Evolutionary conservation across 169 alveolate genomes (phyloP).

Genomic region (Besnoitia besnoiti): DNA sequence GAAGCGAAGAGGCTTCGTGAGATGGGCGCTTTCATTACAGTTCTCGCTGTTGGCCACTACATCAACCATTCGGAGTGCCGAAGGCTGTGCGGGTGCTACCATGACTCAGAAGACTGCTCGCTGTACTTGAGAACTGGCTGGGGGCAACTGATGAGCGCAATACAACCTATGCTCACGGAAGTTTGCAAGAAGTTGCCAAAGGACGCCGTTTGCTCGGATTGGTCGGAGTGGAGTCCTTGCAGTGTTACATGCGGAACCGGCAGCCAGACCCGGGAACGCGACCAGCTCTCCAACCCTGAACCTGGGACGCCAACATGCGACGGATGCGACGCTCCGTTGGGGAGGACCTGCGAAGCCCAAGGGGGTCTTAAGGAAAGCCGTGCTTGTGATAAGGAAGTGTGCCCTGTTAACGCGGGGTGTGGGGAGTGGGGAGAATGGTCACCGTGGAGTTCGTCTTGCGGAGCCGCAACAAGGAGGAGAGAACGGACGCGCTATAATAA

Average conservation of each 20-base stretch:
- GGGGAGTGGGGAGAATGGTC: slow-evolving; percentile 60
- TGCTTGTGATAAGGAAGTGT: slow-evolving; percentile 34
- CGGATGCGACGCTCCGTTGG: slow-evolving; percentile 50
- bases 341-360: slow-evolving; percentile 62
- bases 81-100: slow-evolving; percentile 33
- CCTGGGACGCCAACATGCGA: slow-evolving; percentile 67
- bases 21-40: slow-evolving; percentile 33
- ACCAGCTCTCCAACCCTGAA: slow-evolving; percentile 35
- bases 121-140: slow-evolving; percentile 53
- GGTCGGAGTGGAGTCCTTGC: slow-evolving; percentile 75
- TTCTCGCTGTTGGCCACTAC: slow-evolving; percentile 46
- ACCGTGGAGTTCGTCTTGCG: slow-evolving; percentile 58
- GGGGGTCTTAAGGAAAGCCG: slow-evolving; percentile 38
- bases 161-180: slow-evolving; percentile 21
- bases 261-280: slow-evolving; percentile 57
- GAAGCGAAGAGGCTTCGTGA: slow-evolving; percentile 14
- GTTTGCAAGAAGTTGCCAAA: slow-evolving; percentile 62
- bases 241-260: slow-evolving; percentile 74
- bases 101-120: not conserved
- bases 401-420: slow-evolving; percentile 52
- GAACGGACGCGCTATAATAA: slow-evolving; percentile 3
- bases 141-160: not conserved
- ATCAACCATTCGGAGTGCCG: slow-evolving; percentile 40
- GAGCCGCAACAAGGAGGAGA: slow-evolving; percentile 53
- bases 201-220: slow-evolving; percentile 71